Evolutionary conservation across 2,329 filamentous ascomycete species (phyloP).

Genomic region (Fusarium heterosporum): DNA sequence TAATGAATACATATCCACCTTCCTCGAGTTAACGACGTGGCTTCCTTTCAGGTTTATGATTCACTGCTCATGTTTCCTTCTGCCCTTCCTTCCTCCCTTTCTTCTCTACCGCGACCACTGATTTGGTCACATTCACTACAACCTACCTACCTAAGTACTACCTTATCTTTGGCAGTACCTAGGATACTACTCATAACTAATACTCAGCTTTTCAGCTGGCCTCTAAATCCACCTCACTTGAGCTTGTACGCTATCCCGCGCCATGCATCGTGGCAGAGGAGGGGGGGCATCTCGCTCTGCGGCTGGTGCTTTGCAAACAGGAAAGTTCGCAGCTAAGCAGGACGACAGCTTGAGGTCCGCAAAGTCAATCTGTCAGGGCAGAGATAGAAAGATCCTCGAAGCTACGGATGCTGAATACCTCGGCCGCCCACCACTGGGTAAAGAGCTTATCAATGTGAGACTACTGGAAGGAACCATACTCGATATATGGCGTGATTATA

Average conservation of each 20-base stretch:
- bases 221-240: not conserved
- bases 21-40: not conserved
- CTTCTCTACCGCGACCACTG: not conserved
- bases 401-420: conserved; percentile 41
- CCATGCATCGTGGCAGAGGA: conserved; percentile 13
- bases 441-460: conserved; percentile 44
- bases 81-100: no score
- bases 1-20: not conserved
- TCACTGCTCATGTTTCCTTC: not conserved
- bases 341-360: conserved; percentile 29
- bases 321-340: conserved; percentile 15
- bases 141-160: no score
- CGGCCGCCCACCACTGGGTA: conserved; percentile 40
- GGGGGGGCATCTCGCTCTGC: not conserved
- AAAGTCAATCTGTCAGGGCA: conserved; percentile 40
- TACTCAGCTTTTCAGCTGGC: not conserved
- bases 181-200: not conserved
- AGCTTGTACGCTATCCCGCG: not conserved
- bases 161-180: no score
- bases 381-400: conserved; percentile 30
- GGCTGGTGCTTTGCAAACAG: not conserved
- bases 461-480: not conserved
- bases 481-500: not conserved
- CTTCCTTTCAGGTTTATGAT: not conserved
- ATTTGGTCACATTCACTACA: no score